Conservation (phyloP, 306 rosid genomes). For the Dryas alaskensis region DNA sequence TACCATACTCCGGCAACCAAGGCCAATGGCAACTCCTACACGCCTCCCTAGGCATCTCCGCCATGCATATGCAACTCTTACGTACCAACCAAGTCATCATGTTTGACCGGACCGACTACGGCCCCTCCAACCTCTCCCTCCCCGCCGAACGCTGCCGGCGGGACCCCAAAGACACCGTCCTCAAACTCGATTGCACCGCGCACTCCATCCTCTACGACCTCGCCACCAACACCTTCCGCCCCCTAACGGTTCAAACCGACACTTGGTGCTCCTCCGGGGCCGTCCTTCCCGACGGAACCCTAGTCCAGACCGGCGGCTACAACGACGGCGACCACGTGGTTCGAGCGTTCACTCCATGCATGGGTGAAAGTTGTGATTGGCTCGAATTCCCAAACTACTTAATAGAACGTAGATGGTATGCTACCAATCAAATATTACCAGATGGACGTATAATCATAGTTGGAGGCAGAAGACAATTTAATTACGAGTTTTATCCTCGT, state of each 20-base stretch:
- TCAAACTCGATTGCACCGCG: constrained; percentile 64
- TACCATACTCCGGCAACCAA: constrained; percentile 3
- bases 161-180: constrained; percentile 37
- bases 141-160: constrained; percentile 41
- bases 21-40: constrained; percentile 60
- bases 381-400: constrained; percentile 50
- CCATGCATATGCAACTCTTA: constrained; percentile 92
- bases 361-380: constrained; percentile 59
- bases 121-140: constrained; percentile 60
- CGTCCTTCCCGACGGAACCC: constrained; percentile 61
- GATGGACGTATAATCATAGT: constrained; percentile 59
- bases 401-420: constrained; percentile 69
- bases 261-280: constrained; percentile 88
- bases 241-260: constrained; percentile 60
- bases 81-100: constrained; percentile 52
- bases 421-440: constrained; percentile 71
- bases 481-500: constrained; percentile 66
- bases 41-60: constrained; percentile 59
- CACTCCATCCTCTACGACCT: constrained; percentile 68
- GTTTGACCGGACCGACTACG: constrained; percentile 65
- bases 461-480: constrained; percentile 74
- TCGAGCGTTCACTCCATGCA: constrained; percentile 67
- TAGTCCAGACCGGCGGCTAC: constrained; percentile 79
- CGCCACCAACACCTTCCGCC: constrained; percentile 44
- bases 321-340: constrained; percentile 54